Conservation (phyloP, 495 filamentous ascomycete species). For the Neurospora sp. region DNA sequence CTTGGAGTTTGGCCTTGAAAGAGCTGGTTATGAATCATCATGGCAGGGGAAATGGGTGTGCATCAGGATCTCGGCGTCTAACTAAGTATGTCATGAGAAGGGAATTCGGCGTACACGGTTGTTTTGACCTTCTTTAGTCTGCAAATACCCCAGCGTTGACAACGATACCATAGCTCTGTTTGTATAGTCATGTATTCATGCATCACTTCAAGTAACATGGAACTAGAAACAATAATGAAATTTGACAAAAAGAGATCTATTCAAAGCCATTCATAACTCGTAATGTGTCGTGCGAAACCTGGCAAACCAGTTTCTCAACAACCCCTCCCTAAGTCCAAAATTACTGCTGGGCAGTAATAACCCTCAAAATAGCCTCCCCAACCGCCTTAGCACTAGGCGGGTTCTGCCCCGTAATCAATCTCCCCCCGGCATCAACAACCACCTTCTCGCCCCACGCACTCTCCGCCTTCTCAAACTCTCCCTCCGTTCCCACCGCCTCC, state of each 20-base stretch:
- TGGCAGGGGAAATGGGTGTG: not conserved
- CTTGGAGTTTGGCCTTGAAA: not conserved
- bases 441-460: slow-evolving; percentile 51
- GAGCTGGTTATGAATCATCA: not conserved
- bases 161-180: not conserved
- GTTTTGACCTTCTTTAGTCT: not conserved
- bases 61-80: not conserved
- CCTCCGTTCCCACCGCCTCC: slow-evolving; percentile 38
- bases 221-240: not conserved
- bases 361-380: slow-evolving; percentile 40
- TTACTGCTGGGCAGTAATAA: not conserved
- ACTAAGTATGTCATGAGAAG: no score
- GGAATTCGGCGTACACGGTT: not conserved
- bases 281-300: no score
- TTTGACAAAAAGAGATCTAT: not conserved
- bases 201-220: not conserved
- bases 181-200: not conserved
- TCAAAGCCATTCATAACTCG: not conserved
- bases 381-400: slow-evolving; percentile 53
- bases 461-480: slow-evolving; percentile 47
- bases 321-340: not conserved
- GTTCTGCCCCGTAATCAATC: slow-evolving; percentile 68
- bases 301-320: no score
- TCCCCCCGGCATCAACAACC: slow-evolving; percentile 39
- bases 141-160: not conserved